Conservation (phyloP, 164 flowering plant species). For the Dillenia suffruticosa region DNA sequence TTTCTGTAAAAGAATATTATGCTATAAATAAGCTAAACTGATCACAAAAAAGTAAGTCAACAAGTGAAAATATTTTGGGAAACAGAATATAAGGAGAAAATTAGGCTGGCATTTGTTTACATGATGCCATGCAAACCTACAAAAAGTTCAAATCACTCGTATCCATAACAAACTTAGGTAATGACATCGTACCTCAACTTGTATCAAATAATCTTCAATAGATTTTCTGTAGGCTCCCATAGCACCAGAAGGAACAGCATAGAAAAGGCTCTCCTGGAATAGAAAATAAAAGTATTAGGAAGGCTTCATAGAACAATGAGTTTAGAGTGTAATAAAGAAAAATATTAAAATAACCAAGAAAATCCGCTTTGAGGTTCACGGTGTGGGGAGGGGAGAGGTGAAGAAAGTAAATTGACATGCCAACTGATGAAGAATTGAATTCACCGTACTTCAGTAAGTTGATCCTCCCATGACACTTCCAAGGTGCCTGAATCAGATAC, state of each 20-base stretch:
- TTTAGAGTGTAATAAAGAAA: no score
- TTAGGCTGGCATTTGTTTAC: no score
- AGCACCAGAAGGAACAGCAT: conserved; percentile 62
- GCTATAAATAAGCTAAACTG: conserved; percentile 3
- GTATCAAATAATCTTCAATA: conserved; percentile 53
- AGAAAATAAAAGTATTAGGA: background rate
- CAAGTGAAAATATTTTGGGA: background rate
- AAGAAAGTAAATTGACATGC: no score
- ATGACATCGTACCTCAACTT: conserved; percentile 44
- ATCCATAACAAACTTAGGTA: no score
- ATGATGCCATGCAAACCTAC: no score
- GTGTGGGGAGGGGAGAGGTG: no score
- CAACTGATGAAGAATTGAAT: background rate
- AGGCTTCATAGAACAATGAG: no score
- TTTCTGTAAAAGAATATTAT: conserved; percentile 42
- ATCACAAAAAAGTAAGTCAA: no score
- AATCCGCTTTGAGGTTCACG: no score
- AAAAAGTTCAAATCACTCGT: no score
- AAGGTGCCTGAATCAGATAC: conserved; percentile 39
- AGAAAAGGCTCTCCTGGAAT: conserved; percentile 76
- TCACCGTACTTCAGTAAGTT: conserved; percentile 55
- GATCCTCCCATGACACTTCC: conserved; percentile 57
- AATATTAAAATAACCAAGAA: no score
- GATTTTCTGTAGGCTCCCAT: conserved; percentile 72
- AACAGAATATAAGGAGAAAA: background rate